Evolutionary conservation across 495 filamentous ascomycete genomes (phyloP), one percentile per base, ranked within the genome.

Genomic region (Aspergillus taichungensis): DNA sequence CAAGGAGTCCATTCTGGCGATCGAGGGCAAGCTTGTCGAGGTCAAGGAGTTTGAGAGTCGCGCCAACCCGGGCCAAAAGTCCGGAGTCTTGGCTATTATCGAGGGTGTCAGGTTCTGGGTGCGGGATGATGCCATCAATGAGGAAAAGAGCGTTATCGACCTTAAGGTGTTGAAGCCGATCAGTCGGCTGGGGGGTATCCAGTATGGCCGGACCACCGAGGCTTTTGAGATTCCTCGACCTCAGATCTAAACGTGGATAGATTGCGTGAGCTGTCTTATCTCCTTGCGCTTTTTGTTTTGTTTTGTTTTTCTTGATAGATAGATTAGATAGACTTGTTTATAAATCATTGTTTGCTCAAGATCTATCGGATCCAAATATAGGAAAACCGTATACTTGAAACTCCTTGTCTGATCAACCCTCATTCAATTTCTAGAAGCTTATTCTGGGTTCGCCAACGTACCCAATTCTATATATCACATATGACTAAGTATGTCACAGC

Each of bases 41-140:
- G 68, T 77, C 35, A 73, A 80, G 50, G 87, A 95, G 68, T 86
- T 87, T 64, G 79, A 88, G 63, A 87, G 83, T 54, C 67, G 72
- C 14, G 64, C 67, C 0, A 76, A 59, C 5, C 80, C 82, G 0
- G 88, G 87, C 3, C 84, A 80, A 68, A 85, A 79, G 67, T 80
- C 80, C 0, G 77, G 84, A 0, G 82, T 80, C 7, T 27, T 95
- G 55, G 85, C 77, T 10, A 76, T 94, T 39, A 71, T 96, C 7
- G 89, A 98, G 68, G 91, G 90, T 1, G 78, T 84, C 33, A 69
- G 80, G 24, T 96, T 98, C 56, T 94, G 88, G 86, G 88, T 80
- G 8, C 65, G 90, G 37, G 88, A 95, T 58, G 91, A 95, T 68
- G 88, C 87, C 8, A 68, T 96, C 6, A 83, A 94, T 52, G 77